Percentiles rank a stretch among this genome's conserved stretches.
These are phyloP conservation scores for Cytospora piceae DNA, from an alignment of 2,329 filamentous ascomycete genomes.

Conservation along the genomic window DNA sequence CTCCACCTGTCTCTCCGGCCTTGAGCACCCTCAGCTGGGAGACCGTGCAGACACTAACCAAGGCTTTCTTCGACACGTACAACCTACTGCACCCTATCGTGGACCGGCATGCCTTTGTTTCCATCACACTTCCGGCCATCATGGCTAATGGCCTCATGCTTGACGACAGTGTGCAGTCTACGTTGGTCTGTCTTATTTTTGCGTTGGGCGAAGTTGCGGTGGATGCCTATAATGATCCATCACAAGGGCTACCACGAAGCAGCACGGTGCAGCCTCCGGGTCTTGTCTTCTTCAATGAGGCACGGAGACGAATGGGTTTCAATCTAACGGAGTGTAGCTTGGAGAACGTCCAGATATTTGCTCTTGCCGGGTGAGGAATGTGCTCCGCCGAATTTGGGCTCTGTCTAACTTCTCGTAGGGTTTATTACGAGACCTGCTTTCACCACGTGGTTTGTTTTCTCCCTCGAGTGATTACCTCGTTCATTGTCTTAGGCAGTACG, in stretches of 20 bases:
- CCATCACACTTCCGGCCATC: constrained; percentile 50
- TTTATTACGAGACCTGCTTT: constrained; percentile 59
- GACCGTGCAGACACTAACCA: constrained; percentile 53
- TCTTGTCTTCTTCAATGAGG: constrained; percentile 64
- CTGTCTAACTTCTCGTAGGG: constrained; percentile 37
- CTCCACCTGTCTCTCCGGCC: constrained; percentile 7
- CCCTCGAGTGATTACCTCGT: background rate
- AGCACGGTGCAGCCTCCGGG: constrained; percentile 56
- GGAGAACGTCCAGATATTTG: constrained; percentile 62
- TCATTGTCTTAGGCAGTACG: constrained; percentile 5
- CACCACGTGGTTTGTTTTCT: constrained; percentile 49
- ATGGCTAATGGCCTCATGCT: constrained; percentile 49
- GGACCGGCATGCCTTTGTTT: constrained; percentile 58
- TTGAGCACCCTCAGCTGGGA: constrained; percentile 47
- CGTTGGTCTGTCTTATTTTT: constrained; percentile 60
- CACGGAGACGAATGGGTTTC: constrained; percentile 62
- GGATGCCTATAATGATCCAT: constrained; percentile 51
- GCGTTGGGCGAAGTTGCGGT: constrained; percentile 62
- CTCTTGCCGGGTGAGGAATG: constrained; percentile 55
- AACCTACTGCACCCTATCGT: constrained; percentile 63
- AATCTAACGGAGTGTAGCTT: constrained; percentile 57
- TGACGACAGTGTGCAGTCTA: constrained; percentile 52
- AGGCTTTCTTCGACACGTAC: constrained; percentile 62
- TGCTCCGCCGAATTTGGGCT: background rate
- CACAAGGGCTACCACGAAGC: constrained; percentile 58